These are phyloP conservation scores for Phytophthora aleatoria DNA, from an alignment of 352 stramenopile species.

Conservation along the genomic window DNA sequence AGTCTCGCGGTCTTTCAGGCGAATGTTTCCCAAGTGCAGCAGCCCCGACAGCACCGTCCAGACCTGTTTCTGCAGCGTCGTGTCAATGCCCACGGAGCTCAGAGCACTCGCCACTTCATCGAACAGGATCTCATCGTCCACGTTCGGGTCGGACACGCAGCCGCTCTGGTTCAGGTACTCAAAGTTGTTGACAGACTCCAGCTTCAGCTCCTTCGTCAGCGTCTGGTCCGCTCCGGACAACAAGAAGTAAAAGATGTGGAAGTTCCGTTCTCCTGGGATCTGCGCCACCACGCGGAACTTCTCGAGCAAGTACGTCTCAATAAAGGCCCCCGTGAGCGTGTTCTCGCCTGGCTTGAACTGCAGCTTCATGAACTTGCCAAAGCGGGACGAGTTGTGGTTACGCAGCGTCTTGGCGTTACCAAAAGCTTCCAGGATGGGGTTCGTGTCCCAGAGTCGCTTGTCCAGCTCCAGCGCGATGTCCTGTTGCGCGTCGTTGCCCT, in stretches of 20 bases:
- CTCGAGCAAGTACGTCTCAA: conserved; percentile 90
- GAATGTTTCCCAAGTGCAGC: conserved; percentile 84
- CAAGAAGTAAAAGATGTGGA: conserved; percentile 93
- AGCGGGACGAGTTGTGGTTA: conserved; percentile 89
- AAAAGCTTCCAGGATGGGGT: conserved; percentile 89
- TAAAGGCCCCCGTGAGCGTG: conserved; percentile 78
- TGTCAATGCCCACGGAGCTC: conserved; percentile 75
- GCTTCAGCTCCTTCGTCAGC: conserved; percentile 60
- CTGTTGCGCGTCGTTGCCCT: conserved; percentile 43
- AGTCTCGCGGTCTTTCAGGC: conserved; percentile 76
- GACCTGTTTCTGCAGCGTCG: conserved; percentile 69
- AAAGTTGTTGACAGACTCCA: conserved; percentile 62
- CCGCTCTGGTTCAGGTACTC: conserved; percentile 89
- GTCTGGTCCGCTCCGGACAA: conserved; percentile 72
- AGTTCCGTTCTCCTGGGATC: conserved; percentile 88
- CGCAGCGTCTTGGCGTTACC: conserved; percentile 89
- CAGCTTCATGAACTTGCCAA: conserved; percentile 92
- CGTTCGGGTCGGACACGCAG: conserved; percentile 80
- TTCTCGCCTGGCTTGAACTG: conserved; percentile 81
- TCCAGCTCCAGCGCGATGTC: conserved; percentile 80
- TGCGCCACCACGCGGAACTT: conserved; percentile 90
- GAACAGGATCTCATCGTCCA: conserved; percentile 89
- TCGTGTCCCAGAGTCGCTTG: conserved; percentile 88
- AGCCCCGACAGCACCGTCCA: conserved; percentile 80
- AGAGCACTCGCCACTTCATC: conserved; percentile 84